These are phyloP conservation scores for Podosphaera xanthii DNA, from an alignment of 2,329 filamentous ascomycete species.

Conservation along the genomic window DNA sequence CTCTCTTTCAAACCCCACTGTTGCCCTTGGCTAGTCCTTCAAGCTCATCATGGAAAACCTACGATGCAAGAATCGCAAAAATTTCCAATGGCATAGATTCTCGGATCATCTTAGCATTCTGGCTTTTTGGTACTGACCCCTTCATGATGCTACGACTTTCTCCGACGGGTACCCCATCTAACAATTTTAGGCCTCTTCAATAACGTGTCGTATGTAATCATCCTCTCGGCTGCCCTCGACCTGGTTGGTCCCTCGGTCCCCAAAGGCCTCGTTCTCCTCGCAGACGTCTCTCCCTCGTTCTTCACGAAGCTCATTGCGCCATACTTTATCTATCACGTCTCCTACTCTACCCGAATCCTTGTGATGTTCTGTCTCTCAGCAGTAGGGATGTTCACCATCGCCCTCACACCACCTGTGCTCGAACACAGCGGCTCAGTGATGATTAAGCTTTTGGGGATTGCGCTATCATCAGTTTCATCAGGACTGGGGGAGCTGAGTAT, in stretches of 20 bases:
- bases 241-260: constrained; percentile 71
- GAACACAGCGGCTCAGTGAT: constrained; percentile 36
- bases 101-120: constrained; percentile 61
- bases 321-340: constrained; percentile 77
- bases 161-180: constrained; percentile 1
- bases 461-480: constrained; percentile 64
- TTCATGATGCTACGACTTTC: not conserved
- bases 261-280: constrained; percentile 79
- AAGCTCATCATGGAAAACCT: constrained; percentile 49
- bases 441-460: constrained; percentile 60
- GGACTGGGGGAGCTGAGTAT: constrained; percentile 83
- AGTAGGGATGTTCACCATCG: constrained; percentile 74
- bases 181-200: constrained; percentile 56
- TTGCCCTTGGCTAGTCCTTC: constrained; percentile 35
- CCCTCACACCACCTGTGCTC: constrained; percentile 39
- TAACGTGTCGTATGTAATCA: constrained; percentile 93
- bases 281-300: constrained; percentile 80
- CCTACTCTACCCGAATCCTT: constrained; percentile 54
- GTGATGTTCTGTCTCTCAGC: constrained; percentile 54
- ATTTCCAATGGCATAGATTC: constrained; percentile 45
- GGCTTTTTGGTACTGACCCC: constrained; percentile 55
- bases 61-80: constrained; percentile 38
- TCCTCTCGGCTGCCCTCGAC: constrained; percentile 84
- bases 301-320: constrained; percentile 69
- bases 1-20: constrained; percentile 16